A percentile compares a stretch with the other conserved stretches of the same genome.
Evolutionary conservation across 2,329 filamentous ascomycete genomes (phyloP).

Genomic region (Ceratocystis variospora): DNA sequence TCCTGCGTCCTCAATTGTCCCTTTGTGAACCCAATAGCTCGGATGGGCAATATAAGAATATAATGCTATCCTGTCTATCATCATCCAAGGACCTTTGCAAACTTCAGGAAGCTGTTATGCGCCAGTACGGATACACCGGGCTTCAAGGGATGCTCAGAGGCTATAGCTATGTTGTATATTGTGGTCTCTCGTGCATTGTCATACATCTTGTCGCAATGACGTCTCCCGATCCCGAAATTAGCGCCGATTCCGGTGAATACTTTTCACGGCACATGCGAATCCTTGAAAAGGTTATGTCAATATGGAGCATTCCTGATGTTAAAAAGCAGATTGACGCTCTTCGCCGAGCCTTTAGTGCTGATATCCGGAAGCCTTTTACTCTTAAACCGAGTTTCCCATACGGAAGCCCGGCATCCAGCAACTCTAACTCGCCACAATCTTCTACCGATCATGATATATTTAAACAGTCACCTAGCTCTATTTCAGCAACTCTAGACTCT

Average conservation of each 20-base stretch:
- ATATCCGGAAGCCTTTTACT: conserved; percentile 72
- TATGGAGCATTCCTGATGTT: conserved; percentile 81
- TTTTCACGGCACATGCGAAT: conserved; percentile 92
- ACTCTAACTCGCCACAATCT: conserved; percentile 48
- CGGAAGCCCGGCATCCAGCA: conserved; percentile 57
- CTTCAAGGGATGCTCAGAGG: conserved; percentile 86
- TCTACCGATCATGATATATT: conserved; percentile 15
- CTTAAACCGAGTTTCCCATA: conserved; percentile 79
- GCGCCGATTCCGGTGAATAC: conserved; percentile 70
- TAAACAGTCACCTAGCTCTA: conserved; percentile 11
- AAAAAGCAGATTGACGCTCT: conserved; percentile 80
- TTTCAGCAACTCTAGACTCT: conserved; percentile 12
- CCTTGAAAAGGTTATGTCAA: conserved; percentile 67
- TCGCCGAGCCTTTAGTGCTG: conserved; percentile 79
- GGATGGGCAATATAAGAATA: conserved; percentile 70
- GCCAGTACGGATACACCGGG: conserved; percentile 63
- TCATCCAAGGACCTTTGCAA: conserved; percentile 76
- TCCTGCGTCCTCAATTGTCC: conserved; percentile 73
- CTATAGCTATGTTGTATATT: conserved; percentile 92
- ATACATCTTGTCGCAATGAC: conserved; percentile 86
- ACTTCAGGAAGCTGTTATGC: conserved; percentile 69
- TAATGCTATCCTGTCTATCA: conserved; percentile 74
- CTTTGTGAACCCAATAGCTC: conserved; percentile 57
- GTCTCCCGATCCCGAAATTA: conserved; percentile 80
- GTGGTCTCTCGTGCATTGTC: conserved; percentile 79